Evolutionary conservation across 1,139 yeast species (phyloP).

Genomic region (Candida albicans): DNA sequence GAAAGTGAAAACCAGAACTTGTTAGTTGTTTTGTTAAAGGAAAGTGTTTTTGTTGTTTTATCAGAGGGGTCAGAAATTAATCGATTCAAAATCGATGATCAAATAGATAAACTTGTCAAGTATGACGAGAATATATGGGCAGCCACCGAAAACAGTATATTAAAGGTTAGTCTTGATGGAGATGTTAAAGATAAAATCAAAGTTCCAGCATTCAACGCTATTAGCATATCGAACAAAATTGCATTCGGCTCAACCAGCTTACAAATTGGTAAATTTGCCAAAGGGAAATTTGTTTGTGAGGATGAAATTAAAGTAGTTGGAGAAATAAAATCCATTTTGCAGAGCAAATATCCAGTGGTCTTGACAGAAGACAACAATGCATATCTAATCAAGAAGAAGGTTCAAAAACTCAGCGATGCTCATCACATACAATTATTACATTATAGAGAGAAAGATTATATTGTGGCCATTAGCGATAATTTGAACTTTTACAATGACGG

Average conservation of each 20-base stretch:
- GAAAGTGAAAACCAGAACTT: constrained; percentile 10
- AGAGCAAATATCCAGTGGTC: not conserved
- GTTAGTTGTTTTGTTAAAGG: constrained; percentile 36
- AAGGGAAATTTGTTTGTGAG: constrained; percentile 7
- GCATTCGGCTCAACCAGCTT: constrained; percentile 5
- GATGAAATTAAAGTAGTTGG: constrained; percentile 4
- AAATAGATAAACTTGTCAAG: constrained; percentile 5
- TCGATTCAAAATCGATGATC: constrained; percentile 26
- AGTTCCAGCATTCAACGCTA: constrained; percentile 1
- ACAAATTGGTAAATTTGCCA: constrained; percentile 7
- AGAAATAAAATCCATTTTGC: not conserved
- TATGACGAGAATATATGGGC: constrained; percentile 12
- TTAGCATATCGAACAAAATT: constrained; percentile 1
- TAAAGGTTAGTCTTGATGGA: constrained; percentile 5
- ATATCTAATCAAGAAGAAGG: not conserved
- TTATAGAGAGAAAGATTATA: constrained; percentile 6
- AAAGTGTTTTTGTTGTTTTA: constrained; percentile 40
- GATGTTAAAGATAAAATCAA: constrained; percentile 3
- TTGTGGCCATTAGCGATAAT: constrained; percentile 4
- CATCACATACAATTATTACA: constrained; percentile 2
- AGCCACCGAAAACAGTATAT: constrained; percentile 1
- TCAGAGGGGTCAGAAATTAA: constrained; percentile 42
- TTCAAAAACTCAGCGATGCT: not conserved
- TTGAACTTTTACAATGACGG: constrained; percentile 3
- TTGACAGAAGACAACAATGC: constrained; percentile 4